Evolutionary conservation across 2,329 filamentous ascomycete genomes (phyloP).

Genomic region (Aspergillus sp.): DNA sequence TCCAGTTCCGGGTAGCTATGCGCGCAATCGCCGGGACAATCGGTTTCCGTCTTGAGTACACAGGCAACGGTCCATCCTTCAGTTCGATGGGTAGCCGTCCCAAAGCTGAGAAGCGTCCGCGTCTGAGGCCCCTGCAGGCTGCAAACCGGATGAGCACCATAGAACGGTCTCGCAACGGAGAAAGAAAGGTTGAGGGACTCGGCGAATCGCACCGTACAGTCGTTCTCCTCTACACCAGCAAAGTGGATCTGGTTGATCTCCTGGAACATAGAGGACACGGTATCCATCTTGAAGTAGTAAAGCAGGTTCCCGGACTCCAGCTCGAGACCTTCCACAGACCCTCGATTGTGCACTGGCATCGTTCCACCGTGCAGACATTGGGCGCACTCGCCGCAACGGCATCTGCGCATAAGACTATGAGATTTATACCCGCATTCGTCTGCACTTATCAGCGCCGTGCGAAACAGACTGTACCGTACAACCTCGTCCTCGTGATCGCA

Average conservation of each 20-base stretch:
- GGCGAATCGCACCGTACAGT: constrained; percentile 17
- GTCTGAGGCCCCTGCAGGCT: constrained; percentile 17
- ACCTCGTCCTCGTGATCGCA: constrained; percentile 18
- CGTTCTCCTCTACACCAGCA: constrained; percentile 10
- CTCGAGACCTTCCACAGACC: constrained; percentile 9
- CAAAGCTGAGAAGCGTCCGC: constrained; percentile 34
- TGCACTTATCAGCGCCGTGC: constrained; percentile 4
- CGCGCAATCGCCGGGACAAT: constrained; percentile 19
- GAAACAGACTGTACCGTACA: constrained; percentile 18
- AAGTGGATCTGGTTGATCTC: too few species aligned
- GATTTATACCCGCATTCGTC: constrained; percentile 14
- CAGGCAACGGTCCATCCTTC: constrained; percentile 29
- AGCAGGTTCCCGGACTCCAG: too few species aligned
- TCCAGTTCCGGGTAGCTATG: constrained; percentile 30
- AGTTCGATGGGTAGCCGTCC: constrained; percentile 25
- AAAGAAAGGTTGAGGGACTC: constrained; percentile 20
- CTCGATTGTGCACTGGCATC: background rate
- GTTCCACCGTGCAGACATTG: background rate
- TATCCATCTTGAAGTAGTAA: too few species aligned
- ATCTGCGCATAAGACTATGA: too few species aligned
- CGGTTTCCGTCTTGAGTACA: constrained; percentile 26
- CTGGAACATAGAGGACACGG: too few species aligned
- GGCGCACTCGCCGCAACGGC: background rate
- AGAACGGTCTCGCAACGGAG: constrained; percentile 33
- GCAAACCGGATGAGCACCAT: constrained; percentile 21